A percentile compares a stretch with the other conserved stretches of the same genome.
Conservation (phyloP, 257 asterid species). For the Verbena officinalis region DNA sequence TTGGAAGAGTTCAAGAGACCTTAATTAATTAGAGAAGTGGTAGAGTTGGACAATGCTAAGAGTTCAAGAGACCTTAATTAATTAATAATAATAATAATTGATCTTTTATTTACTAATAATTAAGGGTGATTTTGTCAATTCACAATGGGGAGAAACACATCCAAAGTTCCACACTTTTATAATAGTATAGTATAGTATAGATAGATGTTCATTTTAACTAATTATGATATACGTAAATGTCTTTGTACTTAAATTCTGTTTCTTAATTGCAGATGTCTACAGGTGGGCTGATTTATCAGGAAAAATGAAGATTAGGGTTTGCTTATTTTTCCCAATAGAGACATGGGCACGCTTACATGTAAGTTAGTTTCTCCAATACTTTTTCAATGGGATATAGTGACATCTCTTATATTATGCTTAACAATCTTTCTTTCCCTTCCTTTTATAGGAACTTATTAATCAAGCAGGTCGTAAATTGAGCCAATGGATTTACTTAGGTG, state of each 20-base stretch:
- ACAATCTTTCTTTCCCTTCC: not conserved
- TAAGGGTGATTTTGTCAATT: too few species aligned
- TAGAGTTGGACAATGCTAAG: too few species aligned
- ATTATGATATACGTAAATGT: not conserved
- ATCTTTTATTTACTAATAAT: too few species aligned
- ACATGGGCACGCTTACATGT: constrained; percentile 88
- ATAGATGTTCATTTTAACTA: constrained; percentile 8
- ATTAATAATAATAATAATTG: too few species aligned
- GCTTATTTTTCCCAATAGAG: constrained; percentile 89
- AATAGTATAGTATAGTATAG: too few species aligned
- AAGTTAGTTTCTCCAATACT: constrained; percentile 31
- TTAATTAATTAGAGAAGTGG: too few species aligned
- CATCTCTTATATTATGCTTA: constrained; percentile 26
- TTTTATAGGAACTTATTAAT: constrained; percentile 55
- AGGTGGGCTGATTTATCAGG: constrained; percentile 79
- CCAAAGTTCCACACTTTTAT: too few species aligned
- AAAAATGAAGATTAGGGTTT: constrained; percentile 80
- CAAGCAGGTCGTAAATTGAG: constrained; percentile 68
- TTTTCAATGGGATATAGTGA: not conserved
- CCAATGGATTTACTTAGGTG: constrained; percentile 93
- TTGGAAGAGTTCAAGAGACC: too few species aligned
- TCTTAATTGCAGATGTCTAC: constrained; percentile 76
- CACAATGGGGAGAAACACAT: too few species aligned
- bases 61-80: too few species aligned
- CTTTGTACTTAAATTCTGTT: constrained; percentile 16